Percentiles rank a stretch among this genome's conserved stretches.
phyloP scores from a whole-genome alignment of 2,329 filamentous ascomycete genomes.

The Nakataea oryzae region DNA sequence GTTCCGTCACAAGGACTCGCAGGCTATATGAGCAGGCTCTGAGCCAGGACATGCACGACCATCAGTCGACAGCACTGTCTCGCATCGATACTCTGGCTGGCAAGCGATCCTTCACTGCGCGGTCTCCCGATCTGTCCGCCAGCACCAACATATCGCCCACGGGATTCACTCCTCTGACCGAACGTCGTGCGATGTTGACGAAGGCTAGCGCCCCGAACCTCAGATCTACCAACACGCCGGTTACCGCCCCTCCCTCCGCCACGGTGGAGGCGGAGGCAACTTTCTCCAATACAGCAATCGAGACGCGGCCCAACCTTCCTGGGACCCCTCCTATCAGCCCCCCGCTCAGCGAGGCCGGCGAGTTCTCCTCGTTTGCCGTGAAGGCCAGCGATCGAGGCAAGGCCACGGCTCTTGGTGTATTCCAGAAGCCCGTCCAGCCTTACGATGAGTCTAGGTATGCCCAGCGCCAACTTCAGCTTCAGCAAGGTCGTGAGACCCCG shows the following conservation, averaged over 20 bases:
- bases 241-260: slow-evolving; percentile 23
- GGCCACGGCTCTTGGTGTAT: slow-evolving; percentile 56
- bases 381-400: slow-evolving; percentile 72
- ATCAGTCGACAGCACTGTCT: slow-evolving; percentile 66
- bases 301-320: slow-evolving; percentile 25
- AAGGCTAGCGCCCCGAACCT: slow-evolving; percentile 62
- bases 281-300: slow-evolving; percentile 17
- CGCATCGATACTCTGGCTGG: slow-evolving; percentile 70
- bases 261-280: slow-evolving; percentile 22
- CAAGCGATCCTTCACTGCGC: slow-evolving; percentile 40
- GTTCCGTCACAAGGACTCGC: slow-evolving; percentile 58
- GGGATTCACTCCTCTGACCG: slow-evolving; percentile 16
- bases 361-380: slow-evolving; percentile 53
- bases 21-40: slow-evolving; percentile 77
- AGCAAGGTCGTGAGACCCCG: slow-evolving; percentile 60
- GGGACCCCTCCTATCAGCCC: slow-evolving; percentile 50
- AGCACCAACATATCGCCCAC: slow-evolving; percentile 33
- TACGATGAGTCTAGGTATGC: slow-evolving; percentile 83
- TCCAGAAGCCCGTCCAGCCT: slow-evolving; percentile 60
- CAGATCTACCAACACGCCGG: slow-evolving; percentile 41
- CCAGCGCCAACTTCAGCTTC: slow-evolving; percentile 71
- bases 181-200: slow-evolving; percentile 32
- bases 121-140: slow-evolving; percentile 38
- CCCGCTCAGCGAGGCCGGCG: slow-evolving; percentile 61
- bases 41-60: slow-evolving; percentile 68